Base-by-base conservation (phyloP, 805 yeast species). In the Myxozyma monticola region DNA sequence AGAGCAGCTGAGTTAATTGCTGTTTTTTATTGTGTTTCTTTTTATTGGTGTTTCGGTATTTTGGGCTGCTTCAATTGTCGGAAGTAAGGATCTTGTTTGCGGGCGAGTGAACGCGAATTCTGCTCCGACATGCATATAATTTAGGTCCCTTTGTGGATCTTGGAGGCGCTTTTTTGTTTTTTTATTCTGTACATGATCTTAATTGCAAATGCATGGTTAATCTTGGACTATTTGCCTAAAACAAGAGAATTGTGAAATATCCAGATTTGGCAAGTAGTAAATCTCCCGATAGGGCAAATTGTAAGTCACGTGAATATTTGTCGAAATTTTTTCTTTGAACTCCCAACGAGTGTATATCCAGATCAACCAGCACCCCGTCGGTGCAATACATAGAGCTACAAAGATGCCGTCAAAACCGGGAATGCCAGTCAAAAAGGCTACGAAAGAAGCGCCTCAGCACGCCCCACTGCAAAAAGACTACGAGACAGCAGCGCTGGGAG, bases 401-500 rank as follows among this genome's bases (percentile, higher is more conserved):
- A 18, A 21, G 14, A 45, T 43, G 42, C 48, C 48, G 12, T 18
- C 42, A 26, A 38, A 20, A 31, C 22, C 42, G 37, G 24, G 18
- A 20, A 37, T 21, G n/a, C 24, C 39, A 14, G 22, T 43, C 4
- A 35, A 34, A 36, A 28, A 18, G 14, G 18, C 36, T 18, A 17
- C 30, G 3, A 38, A 37, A 14, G 24, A 24, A 2, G 42, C 12
- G 14, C 24, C 31, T 14, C 44, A 47, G n/a, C 61, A 52, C 39
- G 54, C 41, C 12, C 60, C 61, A 24, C 35, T 57, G 28, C 49
- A 37, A 22, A 38, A 34, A 24, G 54, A 42, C 33, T 50, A 50
- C 35, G 58, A 43, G 36, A 44, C 20, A 24, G 56, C 56, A 6
- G 52, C 53, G 24, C 45, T 51, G 10, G 58, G 58, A 12, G 53